Base-by-base conservation (phyloP, 2,329 filamentous ascomycete genomes). In the Stagonosporopsis vannaccii region DNA sequence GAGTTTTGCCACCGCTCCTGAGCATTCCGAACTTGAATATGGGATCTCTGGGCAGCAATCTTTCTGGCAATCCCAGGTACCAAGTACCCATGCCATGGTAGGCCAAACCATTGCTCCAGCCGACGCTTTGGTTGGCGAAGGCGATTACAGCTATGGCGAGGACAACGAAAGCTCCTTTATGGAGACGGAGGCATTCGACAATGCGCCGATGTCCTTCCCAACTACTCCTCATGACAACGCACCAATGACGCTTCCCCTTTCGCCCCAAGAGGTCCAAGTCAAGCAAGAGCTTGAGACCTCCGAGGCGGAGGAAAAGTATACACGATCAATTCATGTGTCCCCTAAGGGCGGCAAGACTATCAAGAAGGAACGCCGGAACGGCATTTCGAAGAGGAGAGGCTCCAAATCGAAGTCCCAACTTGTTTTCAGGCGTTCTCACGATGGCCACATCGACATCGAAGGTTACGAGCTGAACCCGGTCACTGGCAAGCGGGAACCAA, bases 321-420 rank as follows among this genome's bases (percentile, higher is more conserved):
- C 41, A 30, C 47, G 62, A 11, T 65, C 61, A n/a, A 69, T 72
- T 15, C 59, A 63, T 43, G 56, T 65, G 5, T 66, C 67, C 20
- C 59, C 65, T 2, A 71, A 63, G 30, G 68, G 69, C 11, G 59
- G 66, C 13, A 72, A 71, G 44, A 56, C 63, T 4, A 59, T 69
- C 6, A 69, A 63, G 36, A 68, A 63, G 36, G 67, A 67, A 46
- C 52, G 48, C 40, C 54, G 43, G 51, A 40, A 36, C 22, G 23
- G 48, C 7, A 20, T 54, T 12, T n/a, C 33, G 22, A 60, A 65
- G 51, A 63, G 56, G 37, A 58, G 51, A 30, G 42, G 37, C 12
- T 51, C 53, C 20, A 58, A 53, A 41, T 42, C 57, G 6, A 57
- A 45, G 26, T 58, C 50, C 2, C 55, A 58, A 22, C 30, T 53